Base-by-base conservation (phyloP, 768 basidiomycete genomes). In the Hemileccinum impolitum region DNA sequence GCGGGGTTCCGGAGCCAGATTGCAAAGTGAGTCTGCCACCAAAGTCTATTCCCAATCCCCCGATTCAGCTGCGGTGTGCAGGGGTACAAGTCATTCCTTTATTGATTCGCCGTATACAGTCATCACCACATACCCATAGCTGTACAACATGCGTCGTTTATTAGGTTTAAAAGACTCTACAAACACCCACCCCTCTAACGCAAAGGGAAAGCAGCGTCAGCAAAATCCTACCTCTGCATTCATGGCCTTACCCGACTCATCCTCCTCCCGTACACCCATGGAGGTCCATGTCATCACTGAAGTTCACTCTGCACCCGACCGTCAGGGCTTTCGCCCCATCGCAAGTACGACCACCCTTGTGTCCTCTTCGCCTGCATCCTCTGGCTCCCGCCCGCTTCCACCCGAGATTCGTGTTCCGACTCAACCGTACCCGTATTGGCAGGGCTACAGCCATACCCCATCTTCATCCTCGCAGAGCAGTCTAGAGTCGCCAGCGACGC, bases 371-470 rank as follows among this genome's bases (percentile, higher is more conserved):
- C 51, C 63, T 12, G 45, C 59, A 13, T 66, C 61, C 1, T 46
- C 52, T 23, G 50, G 48, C 18, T 39, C 52, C 11, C 52, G 32
- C 15, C 57, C 62, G 8, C 57, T 66, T 49, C 68, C 68, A 30
- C 58, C 66, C 19, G 66, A 68, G 43, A 66, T 67, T 43, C 64
- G 54, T 26, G 66, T 66, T 36, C 64, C 66, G 23, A 61, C 57
- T 5, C 64, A 69, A 47, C 63, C 66, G 12, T 68, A 64, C 50
- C 67, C 66, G 21, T 70, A 65, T 42, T 65, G 69, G 69, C 66
- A 68, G 28, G 60, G 58, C n/a, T 57, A 58, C 39, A 35, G 55
- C 9, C 67, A 68, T 43, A 60, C 58, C 6, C 58, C 65, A 4
- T 54, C 63, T 25, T 63, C 63, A n/a, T 70, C 62, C 28, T 60